Base-by-base conservation (phyloP, 441 rosid genomes). In the Cnidoscolus chayamansa region DNA sequence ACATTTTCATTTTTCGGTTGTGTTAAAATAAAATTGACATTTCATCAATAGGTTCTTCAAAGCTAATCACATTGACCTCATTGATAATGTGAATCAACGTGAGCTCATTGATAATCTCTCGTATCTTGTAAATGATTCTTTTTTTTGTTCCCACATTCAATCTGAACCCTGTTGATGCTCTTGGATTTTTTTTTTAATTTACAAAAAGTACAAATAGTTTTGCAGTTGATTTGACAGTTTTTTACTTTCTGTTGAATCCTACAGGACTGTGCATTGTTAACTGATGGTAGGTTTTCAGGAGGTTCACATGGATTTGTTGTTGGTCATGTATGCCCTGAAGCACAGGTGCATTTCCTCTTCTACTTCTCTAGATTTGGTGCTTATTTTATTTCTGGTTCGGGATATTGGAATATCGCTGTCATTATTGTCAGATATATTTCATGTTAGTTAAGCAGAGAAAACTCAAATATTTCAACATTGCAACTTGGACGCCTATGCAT, bases 241-340 rank as follows among this genome's bases (percentile, higher is more conserved):
- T 19, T n/a, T 45, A 57, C 66, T 47, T 79, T 69, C 35, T 56
- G 15, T 69, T 76, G 62, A 74, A 54, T 58, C 65, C 66, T 74
- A 80, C 88, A 94, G 99, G 99, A 94, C 32, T 87, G 86, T 74
- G 99, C 99, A 17, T 75, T 94, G 78, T 77, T 92, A 67, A 94
- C 99, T 4, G 99, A 94, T 76, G 99, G 99, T 70, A 86, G 99
- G 76, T 94, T 94, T 85, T 94, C 99, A 0, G 98, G 99, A 10
- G 97, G 97, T 76, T 94, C 99, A 43, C 99, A 94, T 71, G 99
- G 99, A 63, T 94, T 94, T 80, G 99, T 94, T 70, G 99, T 92
- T 64, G 99, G 99, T 72, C 99, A 94, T 72, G 70, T 94, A 47
- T 88, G 96, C 82, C 99, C 99, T 37, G 99, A 94, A 86, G 98